Conservation (phyloP, 129 eudicot genomes). For the Apium graveolens region DNA sequence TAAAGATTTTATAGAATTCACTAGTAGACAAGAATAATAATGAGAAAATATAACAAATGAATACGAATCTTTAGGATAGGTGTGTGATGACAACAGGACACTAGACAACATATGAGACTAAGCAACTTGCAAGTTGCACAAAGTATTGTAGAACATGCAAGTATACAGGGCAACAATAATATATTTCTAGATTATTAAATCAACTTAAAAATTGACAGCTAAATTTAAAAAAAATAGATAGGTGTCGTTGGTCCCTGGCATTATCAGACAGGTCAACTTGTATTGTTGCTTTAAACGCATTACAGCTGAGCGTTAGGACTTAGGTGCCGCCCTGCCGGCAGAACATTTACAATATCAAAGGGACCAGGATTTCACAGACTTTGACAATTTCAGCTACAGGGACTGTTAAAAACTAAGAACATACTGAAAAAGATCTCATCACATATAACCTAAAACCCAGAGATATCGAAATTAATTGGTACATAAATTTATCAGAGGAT, state of each 20-base stretch:
- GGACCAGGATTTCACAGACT: not conserved
- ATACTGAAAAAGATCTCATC: not conserved
- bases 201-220: not conserved
- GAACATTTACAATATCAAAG: not conserved
- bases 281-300: not conserved
- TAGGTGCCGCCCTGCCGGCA: constrained; percentile 3
- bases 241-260: not conserved
- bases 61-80: constrained; percentile 1
- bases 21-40: not conserved
- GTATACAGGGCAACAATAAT: not conserved
- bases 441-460: not conserved
- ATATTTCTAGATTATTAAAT: not conserved
- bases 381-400: not conserved
- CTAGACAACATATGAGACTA: constrained; percentile 4
- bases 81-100: not conserved
- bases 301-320: not conserved
- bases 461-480: not conserved
- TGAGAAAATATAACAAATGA: not conserved
- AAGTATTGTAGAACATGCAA: not conserved
- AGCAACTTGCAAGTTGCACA: constrained; percentile 1
- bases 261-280: not conserved
- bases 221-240: not conserved
- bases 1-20: not conserved
- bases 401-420: not conserved
- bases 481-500: not conserved